Percentiles rank a stretch among this genome's conserved stretches.
These are phyloP conservation scores for Fusarium tuaranense DNA, from an alignment of 2,329 filamentous ascomycete genomes.

Conservation along the genomic window DNA sequence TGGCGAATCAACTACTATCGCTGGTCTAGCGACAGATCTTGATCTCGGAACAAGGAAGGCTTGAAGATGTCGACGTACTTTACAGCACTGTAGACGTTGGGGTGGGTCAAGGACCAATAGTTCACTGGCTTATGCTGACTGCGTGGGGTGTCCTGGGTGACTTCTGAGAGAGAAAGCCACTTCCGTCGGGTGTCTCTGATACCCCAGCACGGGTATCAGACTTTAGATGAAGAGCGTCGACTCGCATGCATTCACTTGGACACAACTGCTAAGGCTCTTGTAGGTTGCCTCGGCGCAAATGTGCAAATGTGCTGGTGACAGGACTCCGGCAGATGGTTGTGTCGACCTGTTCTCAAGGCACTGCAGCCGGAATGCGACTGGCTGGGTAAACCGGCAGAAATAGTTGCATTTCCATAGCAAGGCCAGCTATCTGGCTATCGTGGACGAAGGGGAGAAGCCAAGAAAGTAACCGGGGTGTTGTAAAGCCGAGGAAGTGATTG, in stretches of 20 bases:
- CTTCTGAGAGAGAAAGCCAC: slow-evolving; percentile 4
- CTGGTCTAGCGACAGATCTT: slow-evolving; percentile 6
- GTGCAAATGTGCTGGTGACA: not conserved
- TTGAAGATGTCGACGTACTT: not conserved
- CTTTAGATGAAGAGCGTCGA: not conserved
- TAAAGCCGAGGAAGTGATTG: not conserved
- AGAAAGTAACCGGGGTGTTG: slow-evolving; percentile 16
- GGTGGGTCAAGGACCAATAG: not conserved
- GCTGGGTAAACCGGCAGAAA: slow-evolving; percentile 1
- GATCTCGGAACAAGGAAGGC: not conserved
- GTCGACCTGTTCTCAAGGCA: not conserved
- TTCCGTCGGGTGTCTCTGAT: slow-evolving; percentile 7
- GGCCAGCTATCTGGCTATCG: slow-evolving; percentile 1
- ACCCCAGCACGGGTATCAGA: not conserved
- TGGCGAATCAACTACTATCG: slow-evolving; percentile 2
- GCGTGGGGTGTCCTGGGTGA: not conserved
- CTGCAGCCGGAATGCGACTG: slow-evolving; percentile 6
- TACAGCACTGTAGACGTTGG: not conserved
- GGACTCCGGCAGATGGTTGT: not conserved
- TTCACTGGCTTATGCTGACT: not conserved
- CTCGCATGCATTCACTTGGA: not conserved
- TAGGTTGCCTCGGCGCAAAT: slow-evolving; percentile 35
- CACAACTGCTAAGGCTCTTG: slow-evolving; percentile 24
- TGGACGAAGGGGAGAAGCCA: slow-evolving; percentile 9
- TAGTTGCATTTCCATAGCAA: not conserved